Conservation (phyloP, 164 flowering plant genomes). For the Annona squamosa region DNA sequence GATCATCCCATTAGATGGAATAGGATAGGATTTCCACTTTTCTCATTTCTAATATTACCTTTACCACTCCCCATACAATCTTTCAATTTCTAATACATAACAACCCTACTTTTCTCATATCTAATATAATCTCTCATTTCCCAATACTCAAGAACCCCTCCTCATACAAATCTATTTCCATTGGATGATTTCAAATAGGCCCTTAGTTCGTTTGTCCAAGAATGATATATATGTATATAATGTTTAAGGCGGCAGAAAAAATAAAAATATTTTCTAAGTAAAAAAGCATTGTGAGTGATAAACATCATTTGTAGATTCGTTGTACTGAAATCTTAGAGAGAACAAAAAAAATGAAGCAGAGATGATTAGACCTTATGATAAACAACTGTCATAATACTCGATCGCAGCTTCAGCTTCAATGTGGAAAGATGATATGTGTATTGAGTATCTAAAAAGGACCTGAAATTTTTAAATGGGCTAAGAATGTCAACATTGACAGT, state of each 20-base stretch:
- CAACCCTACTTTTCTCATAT: no score
- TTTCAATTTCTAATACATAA: no score
- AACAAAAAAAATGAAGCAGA: not conserved
- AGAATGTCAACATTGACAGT: not conserved
- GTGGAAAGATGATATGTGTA: constrained; percentile 72
- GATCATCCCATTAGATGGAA: no score
- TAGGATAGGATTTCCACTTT: no score
- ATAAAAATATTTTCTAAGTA: not conserved
- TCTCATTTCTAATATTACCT: no score
- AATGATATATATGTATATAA: not conserved
- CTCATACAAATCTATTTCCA: no score
- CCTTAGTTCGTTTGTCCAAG: no score
- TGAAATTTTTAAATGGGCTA: constrained; percentile 22
- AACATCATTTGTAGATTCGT: not conserved
- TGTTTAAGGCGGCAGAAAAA: not conserved
- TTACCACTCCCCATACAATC: no score
- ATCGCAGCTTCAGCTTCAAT: constrained; percentile 69
- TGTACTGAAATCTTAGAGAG: not conserved
- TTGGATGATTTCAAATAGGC: no score
- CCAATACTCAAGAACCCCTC: no score
- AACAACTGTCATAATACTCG: constrained; percentile 74
- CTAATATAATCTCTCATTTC: no score
- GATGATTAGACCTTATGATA: constrained; percentile 54
- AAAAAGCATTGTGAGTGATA: not conserved
- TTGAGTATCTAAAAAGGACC: constrained; percentile 92